A percentile compares a stretch with the other conserved stretches of the same genome.
These are phyloP conservation scores for Schizosaccharomyces osmophilus DNA, from an alignment of 805 yeast species.

Conservation along the genomic window DNA sequence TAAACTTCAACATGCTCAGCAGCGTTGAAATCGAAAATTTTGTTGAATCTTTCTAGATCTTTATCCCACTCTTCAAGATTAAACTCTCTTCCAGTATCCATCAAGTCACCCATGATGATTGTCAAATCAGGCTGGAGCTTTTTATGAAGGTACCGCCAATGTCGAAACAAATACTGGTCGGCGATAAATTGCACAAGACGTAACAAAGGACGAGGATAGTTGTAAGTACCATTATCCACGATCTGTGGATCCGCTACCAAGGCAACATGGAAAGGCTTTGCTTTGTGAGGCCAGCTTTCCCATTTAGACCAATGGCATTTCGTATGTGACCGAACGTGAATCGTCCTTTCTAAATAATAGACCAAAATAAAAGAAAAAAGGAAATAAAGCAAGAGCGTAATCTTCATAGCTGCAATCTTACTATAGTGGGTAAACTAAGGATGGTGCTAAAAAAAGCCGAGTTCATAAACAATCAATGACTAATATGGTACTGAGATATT, in stretches of 20 bases:
- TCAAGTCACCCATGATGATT: conserved; percentile 69
- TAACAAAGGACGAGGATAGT: conserved; percentile 29
- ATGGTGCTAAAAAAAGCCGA: no score
- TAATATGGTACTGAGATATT: no score
- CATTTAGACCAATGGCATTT: conserved; percentile 6
- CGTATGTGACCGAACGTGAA: neutral
- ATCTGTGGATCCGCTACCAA: conserved; percentile 86
- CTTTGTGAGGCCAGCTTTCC: conserved; percentile 3
- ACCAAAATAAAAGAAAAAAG: neutral
- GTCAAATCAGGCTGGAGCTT: conserved; percentile 48
- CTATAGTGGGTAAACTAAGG: no score
- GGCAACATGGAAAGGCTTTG: conserved; percentile 18
- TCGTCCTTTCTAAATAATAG: neutral
- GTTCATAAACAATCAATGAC: no score
- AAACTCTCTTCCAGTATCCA: conserved; percentile 91
- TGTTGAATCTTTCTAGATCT: conserved; percentile 45
- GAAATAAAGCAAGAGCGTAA: neutral
- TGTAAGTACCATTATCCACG: conserved; percentile 72
- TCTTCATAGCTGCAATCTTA: neutral
- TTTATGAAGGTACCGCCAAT: conserved; percentile 35
- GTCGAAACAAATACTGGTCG: conserved; percentile 60
- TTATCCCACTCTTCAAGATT: conserved; percentile 37
- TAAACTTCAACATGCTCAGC: conserved; percentile 17
- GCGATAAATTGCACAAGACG: conserved; percentile 34
- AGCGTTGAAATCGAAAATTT: conserved; percentile 33